Percentiles rank a stretch among this genome's conserved stretches.
Evolutionary conservation across 2,329 filamentous ascomycete genomes (phyloP).

Genomic region (Phaeosphaeria sp.): DNA sequence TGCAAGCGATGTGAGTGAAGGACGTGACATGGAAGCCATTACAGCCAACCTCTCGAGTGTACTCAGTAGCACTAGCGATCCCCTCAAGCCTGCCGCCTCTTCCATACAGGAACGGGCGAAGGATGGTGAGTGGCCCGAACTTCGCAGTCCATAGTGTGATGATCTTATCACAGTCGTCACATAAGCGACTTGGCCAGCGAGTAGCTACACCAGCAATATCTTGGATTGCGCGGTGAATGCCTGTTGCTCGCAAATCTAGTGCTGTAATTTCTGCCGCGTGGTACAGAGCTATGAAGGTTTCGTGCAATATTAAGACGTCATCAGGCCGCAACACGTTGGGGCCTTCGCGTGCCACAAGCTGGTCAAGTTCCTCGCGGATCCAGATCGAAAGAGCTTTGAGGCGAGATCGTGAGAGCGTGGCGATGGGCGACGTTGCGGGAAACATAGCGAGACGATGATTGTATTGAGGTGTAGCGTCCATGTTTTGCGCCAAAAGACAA

Average conservation of each 20-base stretch:
- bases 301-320: conserved; percentile 53
- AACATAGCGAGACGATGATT: conserved; percentile 6
- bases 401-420: conserved; percentile 31
- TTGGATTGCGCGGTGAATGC: conserved; percentile 55
- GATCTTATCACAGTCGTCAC: conserved; percentile 54
- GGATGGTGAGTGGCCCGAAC: conserved; percentile 47
- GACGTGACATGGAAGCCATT: neutral
- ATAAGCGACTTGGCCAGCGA: conserved; percentile 54
- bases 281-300: conserved; percentile 43
- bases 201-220: conserved; percentile 54
- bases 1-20: conserved; percentile 15
- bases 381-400: conserved; percentile 50
- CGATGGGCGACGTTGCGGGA: conserved; percentile 12
- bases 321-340: conserved; percentile 51
- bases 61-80: conserved; percentile 47
- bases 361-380: conserved; percentile 58
- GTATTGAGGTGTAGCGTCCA: neutral
- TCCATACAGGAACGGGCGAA: conserved; percentile 52
- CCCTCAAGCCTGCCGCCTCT: conserved; percentile 52
- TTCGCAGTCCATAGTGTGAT: conserved; percentile 47
- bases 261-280: conserved; percentile 34
- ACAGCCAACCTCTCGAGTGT: conserved; percentile 45
- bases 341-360: conserved; percentile 54
- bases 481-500: no score
- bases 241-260: conserved; percentile 49